A percentile compares a stretch with the other conserved stretches of the same genome.
Conservation (phyloP, 176 grass and related monocot genomes). For the Dactylis glomerata region DNA sequence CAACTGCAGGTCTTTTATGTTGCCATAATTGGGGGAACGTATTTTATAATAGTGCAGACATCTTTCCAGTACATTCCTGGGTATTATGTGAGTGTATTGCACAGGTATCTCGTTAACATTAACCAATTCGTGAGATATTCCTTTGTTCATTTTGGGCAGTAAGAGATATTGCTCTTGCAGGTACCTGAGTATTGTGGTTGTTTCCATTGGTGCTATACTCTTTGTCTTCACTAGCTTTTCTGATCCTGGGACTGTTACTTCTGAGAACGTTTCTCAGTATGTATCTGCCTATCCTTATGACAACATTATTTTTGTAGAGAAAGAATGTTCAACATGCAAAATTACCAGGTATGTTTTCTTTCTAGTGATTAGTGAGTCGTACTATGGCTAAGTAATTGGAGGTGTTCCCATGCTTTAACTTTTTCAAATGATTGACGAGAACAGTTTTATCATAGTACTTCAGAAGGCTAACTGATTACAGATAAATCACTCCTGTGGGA, state of each 20-base stretch:
- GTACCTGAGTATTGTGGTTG: constrained; percentile 59
- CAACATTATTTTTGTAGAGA: constrained; percentile 74
- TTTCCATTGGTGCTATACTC: constrained; percentile 70
- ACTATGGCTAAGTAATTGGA: not conserved
- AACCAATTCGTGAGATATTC: constrained; percentile 17
- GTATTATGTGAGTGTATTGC: constrained; percentile 81
- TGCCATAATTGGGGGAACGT: constrained; percentile 75
- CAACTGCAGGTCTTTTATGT: constrained; percentile 83
- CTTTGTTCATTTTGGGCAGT: constrained; percentile 10
- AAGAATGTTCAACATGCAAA: constrained; percentile 97
- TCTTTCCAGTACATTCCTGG: constrained; percentile 96
- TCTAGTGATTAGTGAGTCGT: constrained; percentile 13
- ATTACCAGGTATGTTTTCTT: constrained; percentile 58
- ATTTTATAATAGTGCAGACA: constrained; percentile 81
- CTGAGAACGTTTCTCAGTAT: constrained; percentile 82
- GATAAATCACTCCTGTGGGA: not conserved
- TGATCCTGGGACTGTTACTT: constrained; percentile 90
- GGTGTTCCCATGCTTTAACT: not conserved
- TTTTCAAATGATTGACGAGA: not conserved
- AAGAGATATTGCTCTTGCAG: constrained; percentile 43
- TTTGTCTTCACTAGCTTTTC: constrained; percentile 98
- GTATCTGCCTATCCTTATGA: constrained; percentile 88
- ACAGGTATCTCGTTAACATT: constrained; percentile 64
- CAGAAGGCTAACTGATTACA: not conserved
- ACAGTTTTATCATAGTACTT: not conserved